Conservation (phyloP, 176 grass and related monocot species). For the Aegilops longissima region DNA sequence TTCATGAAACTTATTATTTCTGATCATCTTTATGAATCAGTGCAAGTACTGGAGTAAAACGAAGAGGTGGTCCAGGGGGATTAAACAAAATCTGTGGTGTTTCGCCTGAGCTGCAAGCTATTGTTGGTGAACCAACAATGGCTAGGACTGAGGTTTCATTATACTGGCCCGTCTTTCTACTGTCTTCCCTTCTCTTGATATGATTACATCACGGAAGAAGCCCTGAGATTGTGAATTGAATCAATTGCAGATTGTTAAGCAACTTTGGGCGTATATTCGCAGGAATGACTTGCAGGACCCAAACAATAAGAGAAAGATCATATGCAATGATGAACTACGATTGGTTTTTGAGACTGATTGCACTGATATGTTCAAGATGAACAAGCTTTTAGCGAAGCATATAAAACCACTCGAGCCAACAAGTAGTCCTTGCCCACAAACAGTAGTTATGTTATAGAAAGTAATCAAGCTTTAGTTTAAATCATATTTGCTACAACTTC, state of each 20-base stretch:
- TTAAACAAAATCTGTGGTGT: constrained; percentile 96
- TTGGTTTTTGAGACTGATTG: constrained; percentile 90
- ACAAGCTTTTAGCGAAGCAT: constrained; percentile 87
- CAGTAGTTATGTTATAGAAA: not conserved
- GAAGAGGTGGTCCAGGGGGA: constrained; percentile 89
- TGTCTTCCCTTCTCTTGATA: not conserved
- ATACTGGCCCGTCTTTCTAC: constrained; percentile 17
- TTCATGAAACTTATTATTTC: constrained; percentile 6
- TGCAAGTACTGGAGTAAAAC: constrained; percentile 64
- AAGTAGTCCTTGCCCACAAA: constrained; percentile 40
- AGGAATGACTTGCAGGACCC: constrained; percentile 91
- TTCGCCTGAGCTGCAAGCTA: constrained; percentile 87
- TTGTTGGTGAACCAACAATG: constrained; percentile 98
- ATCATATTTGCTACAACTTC: constrained; percentile 31
- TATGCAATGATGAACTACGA: constrained; percentile 87
- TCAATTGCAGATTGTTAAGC: constrained; percentile 76
- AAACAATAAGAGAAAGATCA: constrained; percentile 95
- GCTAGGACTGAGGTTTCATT: constrained; percentile 86
- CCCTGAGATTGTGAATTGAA: constrained; percentile 9
- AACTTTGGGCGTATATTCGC: constrained; percentile 92
- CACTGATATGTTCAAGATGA: constrained; percentile 98
- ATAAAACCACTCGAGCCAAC: constrained; percentile 63
- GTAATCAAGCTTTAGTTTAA: constrained; percentile 2
- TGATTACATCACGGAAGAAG: constrained; percentile 10
- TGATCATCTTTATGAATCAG: constrained; percentile 39